Evolutionary conservation across 140 eudicot species (phyloP).

Genomic region (Anethum foeniculum): DNA sequence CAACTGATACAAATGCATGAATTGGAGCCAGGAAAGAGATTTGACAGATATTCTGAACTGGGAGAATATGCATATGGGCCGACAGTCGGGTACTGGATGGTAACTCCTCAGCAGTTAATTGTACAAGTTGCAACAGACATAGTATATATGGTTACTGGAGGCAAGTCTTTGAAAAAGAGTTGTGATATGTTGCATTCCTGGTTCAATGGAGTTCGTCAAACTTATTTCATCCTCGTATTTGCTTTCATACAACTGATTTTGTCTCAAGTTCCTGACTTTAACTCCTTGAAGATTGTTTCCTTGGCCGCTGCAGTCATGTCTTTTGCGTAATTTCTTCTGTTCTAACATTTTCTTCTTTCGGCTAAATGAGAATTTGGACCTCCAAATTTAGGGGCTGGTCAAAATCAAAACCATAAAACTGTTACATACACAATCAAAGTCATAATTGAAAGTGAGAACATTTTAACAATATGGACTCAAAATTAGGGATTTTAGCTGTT

Average conservation of each 20-base stretch:
- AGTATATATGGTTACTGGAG: conserved; percentile 39
- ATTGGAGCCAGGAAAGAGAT: conserved; percentile 33
- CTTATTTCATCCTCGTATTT: conserved; percentile 27
- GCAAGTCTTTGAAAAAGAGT: conserved; percentile 23
- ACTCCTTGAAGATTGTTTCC: conserved; percentile 25
- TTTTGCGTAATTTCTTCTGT: conserved; percentile 11
- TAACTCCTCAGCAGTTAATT: conserved; percentile 28
- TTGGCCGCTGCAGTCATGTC: conserved; percentile 34
- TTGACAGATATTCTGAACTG: conserved; percentile 26
- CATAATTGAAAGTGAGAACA: background rate
- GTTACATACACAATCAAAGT: background rate
- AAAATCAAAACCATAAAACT: background rate
- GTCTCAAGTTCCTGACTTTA: conserved; percentile 29
- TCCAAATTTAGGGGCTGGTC: background rate
- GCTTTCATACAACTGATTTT: conserved; percentile 21
- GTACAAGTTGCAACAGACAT: conserved; percentile 31
- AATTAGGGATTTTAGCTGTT: background rate
- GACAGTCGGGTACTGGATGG: conserved; percentile 29
- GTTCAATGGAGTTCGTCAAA: conserved; percentile 14
- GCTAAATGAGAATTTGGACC: background rate
- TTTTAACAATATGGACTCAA: background rate
- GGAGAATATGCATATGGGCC: conserved; percentile 34
- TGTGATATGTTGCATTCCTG: conserved; percentile 12
- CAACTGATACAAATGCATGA: conserved; percentile 38
- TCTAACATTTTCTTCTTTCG: background rate